Evolutionary conservation across 1,284 basidiomycete species (phyloP).

Genomic region (Veloporphyrellus conicus): DNA sequence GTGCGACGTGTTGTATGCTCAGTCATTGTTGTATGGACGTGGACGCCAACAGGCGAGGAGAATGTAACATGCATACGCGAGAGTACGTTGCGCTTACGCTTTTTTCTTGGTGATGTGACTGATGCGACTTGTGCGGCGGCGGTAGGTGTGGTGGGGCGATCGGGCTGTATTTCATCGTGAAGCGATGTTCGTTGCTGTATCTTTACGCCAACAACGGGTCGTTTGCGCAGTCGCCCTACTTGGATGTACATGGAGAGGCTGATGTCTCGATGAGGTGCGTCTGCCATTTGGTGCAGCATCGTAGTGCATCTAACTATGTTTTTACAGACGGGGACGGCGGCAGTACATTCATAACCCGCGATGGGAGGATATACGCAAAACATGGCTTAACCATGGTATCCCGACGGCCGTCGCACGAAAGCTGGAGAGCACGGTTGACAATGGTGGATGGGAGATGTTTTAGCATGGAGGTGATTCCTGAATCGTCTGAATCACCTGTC

Average conservation of each 20-base stretch:
- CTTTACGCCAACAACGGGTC: slow-evolving; percentile 87
- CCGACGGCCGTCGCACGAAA: slow-evolving; percentile 88
- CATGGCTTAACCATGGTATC: slow-evolving; percentile 86
- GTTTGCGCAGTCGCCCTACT: slow-evolving; percentile 86
- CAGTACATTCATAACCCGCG: slow-evolving; percentile 84
- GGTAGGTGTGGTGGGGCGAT: slow-evolving; percentile 83
- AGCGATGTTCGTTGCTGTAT: slow-evolving; percentile 89
- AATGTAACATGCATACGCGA: slow-evolving; percentile 94
- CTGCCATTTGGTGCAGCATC: not conserved
- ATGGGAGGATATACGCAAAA: slow-evolving; percentile 89
- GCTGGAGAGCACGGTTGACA: slow-evolving; percentile 84
- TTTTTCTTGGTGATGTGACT: not conserved
- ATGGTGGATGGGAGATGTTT: slow-evolving; percentile 88
- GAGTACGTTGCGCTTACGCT: slow-evolving; percentile 58
- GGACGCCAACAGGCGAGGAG: slow-evolving; percentile 63
- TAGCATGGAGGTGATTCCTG: slow-evolving; percentile 30
- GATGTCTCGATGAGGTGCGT: slow-evolving; percentile 87
- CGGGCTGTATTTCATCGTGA: slow-evolving; percentile 89
- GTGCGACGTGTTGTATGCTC: slow-evolving; percentile 84
- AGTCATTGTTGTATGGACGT: slow-evolving; percentile 87
- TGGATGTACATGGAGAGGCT: slow-evolving; percentile 93
- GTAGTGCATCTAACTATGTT: not conserved
- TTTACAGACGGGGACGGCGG: slow-evolving; percentile 70
- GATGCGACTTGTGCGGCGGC: not conserved
- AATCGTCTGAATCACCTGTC: not conserved